Base-by-base conservation (phyloP, 306 rosid species). In the Ormosia semicastrata region DNA sequence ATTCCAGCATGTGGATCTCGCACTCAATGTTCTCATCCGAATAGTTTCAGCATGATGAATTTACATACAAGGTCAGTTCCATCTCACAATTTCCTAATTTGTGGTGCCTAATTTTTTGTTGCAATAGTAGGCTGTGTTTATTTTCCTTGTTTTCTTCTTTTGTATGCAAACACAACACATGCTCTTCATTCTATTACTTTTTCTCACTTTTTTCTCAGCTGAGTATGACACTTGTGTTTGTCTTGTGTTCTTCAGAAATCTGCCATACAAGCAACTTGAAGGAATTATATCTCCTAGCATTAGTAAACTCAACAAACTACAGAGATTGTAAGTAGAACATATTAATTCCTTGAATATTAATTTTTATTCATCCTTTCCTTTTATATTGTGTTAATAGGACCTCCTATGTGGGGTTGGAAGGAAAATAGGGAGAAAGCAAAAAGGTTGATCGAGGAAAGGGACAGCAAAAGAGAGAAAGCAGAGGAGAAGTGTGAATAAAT, bases 261-360 rank as follows among this genome's bases (percentile, higher is more conserved):
- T 93, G 14, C 98, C 99, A 40, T 93, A 68, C 80, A 85, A 91
- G 94, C 98, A 96, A 66, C 90, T 96, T 24, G 98, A 92, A 78
- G 99, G 99, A 43, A 81, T 86, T 68, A 85, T 96, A 53, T 93
- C 98, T 81, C 98, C 99, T 75, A 93, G 94, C 87, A 85, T 96
- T 81, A 98, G 99, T 52, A 92, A 89, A 90, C 99, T 96, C 54
- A 92, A 86, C 68, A 87, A 92, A 89, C 78, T 96, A 8, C 97
- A 96, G 80, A 93, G 99, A 87, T 71, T 96, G 99, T 96, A 81
- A 94, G 99, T 75, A 65, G 24, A 85, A 65, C 67, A 43, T 13
- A 10, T 78, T 49, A n/a, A n/a, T n/a, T n/a, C 14, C 14, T 64
- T 76, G 9, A 13, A 18, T 73, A 3, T 15, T 60, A 7, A 50